A percentile compares a stretch with the other conserved stretches of the same genome.
Evolutionary conservation across 1,284 basidiomycete genomes (phyloP).

Genomic region (Sphaerobolus stellatus): DNA sequence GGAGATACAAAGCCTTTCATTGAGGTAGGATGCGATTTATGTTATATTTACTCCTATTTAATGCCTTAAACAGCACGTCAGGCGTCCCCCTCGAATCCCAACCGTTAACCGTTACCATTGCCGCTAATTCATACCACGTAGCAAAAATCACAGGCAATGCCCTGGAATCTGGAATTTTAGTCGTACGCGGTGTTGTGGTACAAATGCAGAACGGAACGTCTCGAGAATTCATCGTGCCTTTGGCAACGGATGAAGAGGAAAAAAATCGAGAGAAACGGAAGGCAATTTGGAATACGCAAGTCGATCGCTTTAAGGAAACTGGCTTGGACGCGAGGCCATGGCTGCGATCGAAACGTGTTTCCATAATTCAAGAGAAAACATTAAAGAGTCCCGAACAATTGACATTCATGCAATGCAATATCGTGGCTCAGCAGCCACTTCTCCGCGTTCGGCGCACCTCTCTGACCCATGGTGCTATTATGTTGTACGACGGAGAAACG

Average conservation of each 20-base stretch:
- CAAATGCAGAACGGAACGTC: conserved; percentile 73
- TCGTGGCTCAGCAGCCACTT: conserved; percentile 84
- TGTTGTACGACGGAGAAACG: conserved; percentile 93
- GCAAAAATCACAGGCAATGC: conserved; percentile 73
- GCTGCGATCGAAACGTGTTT: conserved; percentile 34
- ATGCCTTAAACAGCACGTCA: conserved; percentile 57
- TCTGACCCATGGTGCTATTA: conserved; percentile 85
- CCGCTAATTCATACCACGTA: conserved; percentile 72
- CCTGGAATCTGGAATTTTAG: conserved; percentile 62
- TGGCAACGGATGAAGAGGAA: conserved; percentile 73
- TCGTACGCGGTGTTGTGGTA: conserved; percentile 75
- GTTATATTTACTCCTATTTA: conserved; percentile 1
- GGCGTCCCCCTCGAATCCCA: conserved; percentile 76
- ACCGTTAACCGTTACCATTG: conserved; percentile 59
- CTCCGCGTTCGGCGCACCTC: conserved; percentile 85
- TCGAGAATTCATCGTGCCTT: conserved; percentile 74
- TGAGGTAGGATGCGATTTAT: conserved; percentile 58
- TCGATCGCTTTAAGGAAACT: conserved; percentile 64
- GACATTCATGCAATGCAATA: conserved; percentile 68
- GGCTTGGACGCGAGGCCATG: conserved; percentile 68
- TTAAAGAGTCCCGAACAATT: conserved; percentile 35
- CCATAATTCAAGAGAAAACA: conserved; percentile 6
- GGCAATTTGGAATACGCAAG: conserved; percentile 60
- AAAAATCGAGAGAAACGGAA: conserved; percentile 56
- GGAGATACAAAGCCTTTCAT: conserved; percentile 75